Conservation (phyloP, 179 eudicot genomes). For the Pouteria campechiana region DNA sequence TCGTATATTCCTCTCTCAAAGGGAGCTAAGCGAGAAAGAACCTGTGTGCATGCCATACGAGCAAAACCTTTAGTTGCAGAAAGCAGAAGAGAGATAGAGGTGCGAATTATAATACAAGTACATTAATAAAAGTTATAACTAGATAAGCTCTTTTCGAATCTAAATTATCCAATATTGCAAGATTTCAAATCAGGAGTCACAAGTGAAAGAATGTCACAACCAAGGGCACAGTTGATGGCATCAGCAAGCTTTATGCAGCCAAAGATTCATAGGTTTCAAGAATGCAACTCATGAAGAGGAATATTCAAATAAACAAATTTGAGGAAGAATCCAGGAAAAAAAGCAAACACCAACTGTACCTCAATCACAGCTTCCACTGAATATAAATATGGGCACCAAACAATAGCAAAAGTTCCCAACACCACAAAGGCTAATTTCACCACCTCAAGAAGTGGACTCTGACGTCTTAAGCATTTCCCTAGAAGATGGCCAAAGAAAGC, state of each 20-base stretch:
- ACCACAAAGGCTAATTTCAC: slow-evolving; percentile 64
- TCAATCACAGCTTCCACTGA: slow-evolving; percentile 50
- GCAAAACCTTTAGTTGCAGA: not conserved
- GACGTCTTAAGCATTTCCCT: slow-evolving; percentile 76
- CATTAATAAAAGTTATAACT: too few species aligned
- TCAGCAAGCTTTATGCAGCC: too few species aligned
- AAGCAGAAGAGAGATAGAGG: not conserved
- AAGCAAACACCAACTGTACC: slow-evolving; percentile 24
- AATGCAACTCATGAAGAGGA: too few species aligned
- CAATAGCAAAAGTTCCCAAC: slow-evolving; percentile 59
- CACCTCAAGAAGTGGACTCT: slow-evolving; percentile 62
- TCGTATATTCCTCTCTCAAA: slow-evolving; percentile 91
- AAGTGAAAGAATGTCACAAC: not conserved
- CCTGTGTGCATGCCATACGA: slow-evolving; percentile 25
- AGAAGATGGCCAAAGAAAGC: slow-evolving; percentile 85
- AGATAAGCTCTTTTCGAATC: too few species aligned
- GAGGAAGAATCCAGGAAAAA: not conserved
- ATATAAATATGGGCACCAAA: slow-evolving; percentile 90
- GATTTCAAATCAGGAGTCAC: slow-evolving; percentile 16
- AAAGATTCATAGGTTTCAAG: too few species aligned
- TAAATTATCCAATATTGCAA: too few species aligned
- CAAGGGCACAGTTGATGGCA: too few species aligned
- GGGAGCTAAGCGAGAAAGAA: slow-evolving; percentile 88
- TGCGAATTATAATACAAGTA: too few species aligned
- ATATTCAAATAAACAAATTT: not conserved